Evolutionary conservation across 441 rosid genomes (phyloP).

Genomic region (Pelargonium citronellum): DNA sequence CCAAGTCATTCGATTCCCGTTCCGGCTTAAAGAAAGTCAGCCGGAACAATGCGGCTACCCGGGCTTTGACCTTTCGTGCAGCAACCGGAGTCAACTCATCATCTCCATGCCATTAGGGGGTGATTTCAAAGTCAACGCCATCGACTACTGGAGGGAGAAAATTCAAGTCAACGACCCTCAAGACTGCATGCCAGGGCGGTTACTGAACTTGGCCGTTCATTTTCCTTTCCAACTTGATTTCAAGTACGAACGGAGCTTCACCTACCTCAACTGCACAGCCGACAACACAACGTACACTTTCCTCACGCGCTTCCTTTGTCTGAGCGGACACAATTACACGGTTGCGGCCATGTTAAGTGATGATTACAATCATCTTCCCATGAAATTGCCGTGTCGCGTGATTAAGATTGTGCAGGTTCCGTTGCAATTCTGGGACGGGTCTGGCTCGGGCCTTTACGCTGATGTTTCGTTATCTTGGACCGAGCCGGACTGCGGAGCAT

Average conservation of each 20-base stretch:
- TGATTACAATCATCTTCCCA: background rate
- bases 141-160: background rate
- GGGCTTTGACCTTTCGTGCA: slow-evolving; percentile 19
- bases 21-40: slow-evolving; percentile 10
- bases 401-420: background rate
- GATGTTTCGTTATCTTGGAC: background rate
- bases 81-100: background rate
- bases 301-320: background rate
- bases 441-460: background rate
- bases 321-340: background rate
- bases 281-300: background rate
- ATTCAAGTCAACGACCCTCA: slow-evolving; percentile 4
- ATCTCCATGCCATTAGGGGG: background rate
- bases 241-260: background rate
- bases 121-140: background rate
- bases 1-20: slow-evolving; percentile 15
- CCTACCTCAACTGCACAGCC: background rate
- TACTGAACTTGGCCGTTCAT: background rate
- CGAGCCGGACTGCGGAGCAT: background rate
- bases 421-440: background rate
- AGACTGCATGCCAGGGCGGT: background rate
- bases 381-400: background rate
- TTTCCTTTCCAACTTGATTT: background rate
- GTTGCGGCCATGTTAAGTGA: background rate
- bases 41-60: slow-evolving; percentile 16